Evolutionary conservation across 805 yeast genomes (phyloP).

Genomic region (Priceomyces carsonii): DNA sequence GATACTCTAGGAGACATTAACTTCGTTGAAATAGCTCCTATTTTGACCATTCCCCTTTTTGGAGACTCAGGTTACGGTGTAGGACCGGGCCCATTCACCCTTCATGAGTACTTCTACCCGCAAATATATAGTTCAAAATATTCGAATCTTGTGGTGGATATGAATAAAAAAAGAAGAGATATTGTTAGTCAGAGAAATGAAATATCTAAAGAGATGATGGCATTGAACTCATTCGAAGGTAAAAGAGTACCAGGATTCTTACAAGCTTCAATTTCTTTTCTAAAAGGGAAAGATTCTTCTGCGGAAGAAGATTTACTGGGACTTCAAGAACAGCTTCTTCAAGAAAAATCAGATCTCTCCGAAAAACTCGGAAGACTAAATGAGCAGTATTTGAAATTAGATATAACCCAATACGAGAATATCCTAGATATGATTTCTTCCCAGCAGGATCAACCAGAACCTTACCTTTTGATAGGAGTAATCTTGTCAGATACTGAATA

Average conservation of each 20-base stretch:
- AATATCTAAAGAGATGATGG: conserved; percentile 28
- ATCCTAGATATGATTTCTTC: conserved; percentile 14
- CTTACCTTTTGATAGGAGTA: conserved; percentile 30
- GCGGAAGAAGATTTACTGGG: conserved; percentile 16
- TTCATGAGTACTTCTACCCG: conserved; percentile 36
- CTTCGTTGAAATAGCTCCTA: conserved; percentile 27
- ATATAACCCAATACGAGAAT: conserved; percentile 20
- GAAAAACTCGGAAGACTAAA: conserved; percentile 19
- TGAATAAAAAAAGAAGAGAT: conserved; percentile 17
- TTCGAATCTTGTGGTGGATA: conserved; percentile 18
- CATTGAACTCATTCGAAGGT: conserved; percentile 39
- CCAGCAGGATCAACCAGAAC: conserved; percentile 13
- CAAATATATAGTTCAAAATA: conserved; percentile 30
- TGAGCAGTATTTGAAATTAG: conserved; percentile 14
- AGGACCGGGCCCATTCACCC: conserved; percentile 18
- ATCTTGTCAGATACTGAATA: conserved; percentile 31
- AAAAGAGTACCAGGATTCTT: conserved; percentile 32
- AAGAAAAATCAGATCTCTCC: conserved; percentile 15
- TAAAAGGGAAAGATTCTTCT: conserved; percentile 10
- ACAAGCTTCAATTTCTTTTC: conserved; percentile 17
- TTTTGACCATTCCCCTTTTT: conserved; percentile 29
- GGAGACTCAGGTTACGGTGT: conserved; percentile 21
- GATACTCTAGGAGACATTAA: conserved; percentile 29
- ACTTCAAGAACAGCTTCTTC: conserved; percentile 19
- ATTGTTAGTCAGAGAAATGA: conserved; percentile 16